Evolutionary conservation across 805 yeast genomes (phyloP), one percentile per base, ranked within the genome.

Genomic region (Lipomyces lipofer): DNA sequence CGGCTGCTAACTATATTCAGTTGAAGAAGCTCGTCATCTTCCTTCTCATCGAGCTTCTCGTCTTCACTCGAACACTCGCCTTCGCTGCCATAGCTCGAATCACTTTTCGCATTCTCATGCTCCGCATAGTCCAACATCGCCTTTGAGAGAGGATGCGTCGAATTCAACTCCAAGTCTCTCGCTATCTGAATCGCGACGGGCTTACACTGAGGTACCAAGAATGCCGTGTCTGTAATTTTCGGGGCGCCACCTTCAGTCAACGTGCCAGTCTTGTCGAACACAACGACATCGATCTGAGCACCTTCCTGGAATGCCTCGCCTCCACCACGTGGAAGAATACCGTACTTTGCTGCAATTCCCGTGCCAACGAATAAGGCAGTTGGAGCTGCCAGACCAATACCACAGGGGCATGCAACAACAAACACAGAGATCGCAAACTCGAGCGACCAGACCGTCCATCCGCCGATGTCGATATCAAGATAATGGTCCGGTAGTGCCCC

Each of bases 331-430:
- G 86, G 89, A 35, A 86, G 73, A 48, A 86, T 82, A 19, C 92
- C 94, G 66, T 81, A 71, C 64, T 82, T 84, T 12, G 94, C 94
- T 33, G 91, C 89, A 47, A 86, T 67, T 0, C 92, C 89, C 15
- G 88, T 75, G 2, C 94, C 94, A 10, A 86, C 89, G 72, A 84
- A 85, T 38, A 86, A 67, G 0, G 94, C 92, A 1, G 92, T 86
- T 1, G 94, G 94, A 1, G 92, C 94, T 22, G 94, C 94, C 21
- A 86, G 72, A 1, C 92, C 94, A 62, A 86, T 80, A 1, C 92
- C 95, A 73, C 94, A 86, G 1, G 95, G 95, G 66, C 95, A 86
- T 0, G 92, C 92, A 47, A 86, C 81, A 1, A 86, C 92, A 70
- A 86, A 85, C 1, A 87, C 92, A 0, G 91, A 80, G 59, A 86